Evolutionary conservation across 495 filamentous ascomycete species (phyloP), one percentile per base, ranked within the genome.

Genomic region (Penicillium goetzii): DNA sequence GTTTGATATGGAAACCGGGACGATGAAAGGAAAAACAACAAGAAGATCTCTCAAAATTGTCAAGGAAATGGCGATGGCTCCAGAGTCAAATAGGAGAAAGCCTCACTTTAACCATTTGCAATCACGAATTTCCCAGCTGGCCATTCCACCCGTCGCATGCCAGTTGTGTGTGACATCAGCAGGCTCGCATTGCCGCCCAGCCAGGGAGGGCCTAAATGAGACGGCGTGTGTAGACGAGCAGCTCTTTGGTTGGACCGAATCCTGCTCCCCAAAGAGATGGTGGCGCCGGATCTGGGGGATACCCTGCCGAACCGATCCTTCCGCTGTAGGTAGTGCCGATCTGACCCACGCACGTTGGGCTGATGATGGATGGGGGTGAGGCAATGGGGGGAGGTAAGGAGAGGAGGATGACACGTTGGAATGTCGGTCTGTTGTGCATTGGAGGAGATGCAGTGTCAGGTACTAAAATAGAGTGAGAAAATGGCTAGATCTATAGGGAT

Each of bases 161-260:
- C 47, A 30, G 47, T n/a, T 30, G 12, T 51, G 47, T 15, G 47
- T 51, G 47, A 51, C 47, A 51, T 51, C 47, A 51, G 47, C 25
- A 23, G 47, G 21, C 25, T 51, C 47, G 14, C 47, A 30, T 51
- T 30, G 14, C 21, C 12, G 45, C 23, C 15, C 25, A 30, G 23
- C 14, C 12, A 15, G 12, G 26, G 47, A 7, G 47, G 47, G 12
- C 47, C 47, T 3, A 7, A 32, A n/a, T 26, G 2, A 9, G 12
- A 28, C 41, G 41, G 41, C 9, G 14, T 30, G 23, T 26, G 26
- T 8, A 28, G 12, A 6, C 0, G 25, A 17, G 47, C 25, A 15
- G 47, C 5, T 51, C 47, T 51, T 28, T 51, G 47, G 23, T 51
- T 51, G 47, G 47, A 30, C 26, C 47, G 47, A 30, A 15, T 5